Evolutionary conservation across 2,329 filamentous ascomycete genomes (phyloP).

Genomic region (Alternaria sp.): DNA sequence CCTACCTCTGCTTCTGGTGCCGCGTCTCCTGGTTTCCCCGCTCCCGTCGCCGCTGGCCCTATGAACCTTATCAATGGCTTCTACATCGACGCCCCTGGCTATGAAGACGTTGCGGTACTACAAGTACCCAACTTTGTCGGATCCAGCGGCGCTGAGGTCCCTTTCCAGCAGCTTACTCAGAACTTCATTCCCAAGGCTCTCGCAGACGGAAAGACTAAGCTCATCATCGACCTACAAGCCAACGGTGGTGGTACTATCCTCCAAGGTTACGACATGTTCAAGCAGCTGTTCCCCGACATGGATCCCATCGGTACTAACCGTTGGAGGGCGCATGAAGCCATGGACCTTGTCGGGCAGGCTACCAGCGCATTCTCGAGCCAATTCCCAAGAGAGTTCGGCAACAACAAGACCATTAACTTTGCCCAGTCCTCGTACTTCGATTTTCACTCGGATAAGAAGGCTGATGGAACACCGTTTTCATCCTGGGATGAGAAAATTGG

Average conservation of each 20-base stretch:
- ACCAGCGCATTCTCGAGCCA: slow-evolving; percentile 46
- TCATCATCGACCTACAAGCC: slow-evolving; percentile 67
- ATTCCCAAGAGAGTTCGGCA: slow-evolving; percentile 42
- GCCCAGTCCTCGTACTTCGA: slow-evolving; percentile 57
- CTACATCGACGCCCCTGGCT: slow-evolving; percentile 55
- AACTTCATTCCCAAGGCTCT: slow-evolving; percentile 55
- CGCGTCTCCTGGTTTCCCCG: slow-evolving; percentile 55
- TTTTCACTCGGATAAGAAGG: slow-evolving; percentile 57
- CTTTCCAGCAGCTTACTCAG: slow-evolving; percentile 54
- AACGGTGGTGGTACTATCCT: slow-evolving; percentile 69
- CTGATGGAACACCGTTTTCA: slow-evolving; percentile 60
- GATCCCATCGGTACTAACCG: slow-evolving; percentile 61
- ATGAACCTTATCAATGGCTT: slow-evolving; percentile 57
- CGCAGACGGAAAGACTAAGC: slow-evolving; percentile 64
- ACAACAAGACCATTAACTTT: slow-evolving; percentile 50
- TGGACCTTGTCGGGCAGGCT: slow-evolving; percentile 56
- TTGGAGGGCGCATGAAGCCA: slow-evolving; percentile 59
- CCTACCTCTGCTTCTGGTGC: slow-evolving; percentile 18
- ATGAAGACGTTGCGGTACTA: slow-evolving; percentile 57
- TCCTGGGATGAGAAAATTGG: slow-evolving; percentile 57
- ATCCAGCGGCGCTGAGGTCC: slow-evolving; percentile 26
- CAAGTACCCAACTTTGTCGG: slow-evolving; percentile 54
- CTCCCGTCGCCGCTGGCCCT: slow-evolving; percentile 51
- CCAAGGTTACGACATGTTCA: slow-evolving; percentile 69
- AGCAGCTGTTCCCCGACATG: slow-evolving; percentile 62